Evolutionary conservation across 345 rosid species (phyloP).

Genomic region (Lumnitzera racemosa): DNA sequence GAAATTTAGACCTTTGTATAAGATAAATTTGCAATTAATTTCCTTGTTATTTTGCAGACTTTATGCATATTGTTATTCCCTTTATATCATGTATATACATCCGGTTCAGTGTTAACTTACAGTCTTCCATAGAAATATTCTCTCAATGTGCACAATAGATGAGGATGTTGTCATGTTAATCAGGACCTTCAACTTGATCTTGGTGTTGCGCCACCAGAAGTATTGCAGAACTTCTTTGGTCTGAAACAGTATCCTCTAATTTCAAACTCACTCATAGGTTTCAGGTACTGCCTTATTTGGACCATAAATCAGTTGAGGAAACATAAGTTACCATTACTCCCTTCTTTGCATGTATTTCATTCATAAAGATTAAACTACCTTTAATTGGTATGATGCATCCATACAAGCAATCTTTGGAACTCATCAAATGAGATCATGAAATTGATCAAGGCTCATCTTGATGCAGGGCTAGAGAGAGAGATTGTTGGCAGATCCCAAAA

Average conservation of each 20-base stretch:
- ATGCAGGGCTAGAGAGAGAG: constrained; percentile 93
- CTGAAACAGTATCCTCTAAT: constrained; percentile 76
- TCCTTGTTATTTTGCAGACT: too few relatives aligned
- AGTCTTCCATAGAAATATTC: background rate
- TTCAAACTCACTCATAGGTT: constrained; percentile 75
- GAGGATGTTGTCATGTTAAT: constrained; percentile 9
- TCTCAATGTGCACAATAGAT: constrained; percentile 2
- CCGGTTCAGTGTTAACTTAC: too few relatives aligned
- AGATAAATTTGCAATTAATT: too few relatives aligned
- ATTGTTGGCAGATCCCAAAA: constrained; percentile 64
- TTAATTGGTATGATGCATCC: background rate
- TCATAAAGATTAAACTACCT: too few relatives aligned
- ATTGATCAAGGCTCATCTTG: constrained; percentile 14
- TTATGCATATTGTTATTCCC: too few relatives aligned
- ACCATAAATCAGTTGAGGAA: too few relatives aligned
- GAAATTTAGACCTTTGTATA: too few relatives aligned
- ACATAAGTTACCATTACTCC: background rate
- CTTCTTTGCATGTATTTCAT: too few relatives aligned
- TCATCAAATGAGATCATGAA: background rate
- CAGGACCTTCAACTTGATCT: constrained; percentile 97
- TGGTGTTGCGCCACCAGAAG: constrained; percentile 87
- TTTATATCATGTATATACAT: too few relatives aligned
- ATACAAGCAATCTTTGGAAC: background rate
- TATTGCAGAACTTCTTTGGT: constrained; percentile 84
- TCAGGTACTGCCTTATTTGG: constrained; percentile 39